These are phyloP conservation scores for Colletotrichum costaricense DNA, from an alignment of 2,329 filamentous ascomycete genomes.

Conservation along the genomic window DNA sequence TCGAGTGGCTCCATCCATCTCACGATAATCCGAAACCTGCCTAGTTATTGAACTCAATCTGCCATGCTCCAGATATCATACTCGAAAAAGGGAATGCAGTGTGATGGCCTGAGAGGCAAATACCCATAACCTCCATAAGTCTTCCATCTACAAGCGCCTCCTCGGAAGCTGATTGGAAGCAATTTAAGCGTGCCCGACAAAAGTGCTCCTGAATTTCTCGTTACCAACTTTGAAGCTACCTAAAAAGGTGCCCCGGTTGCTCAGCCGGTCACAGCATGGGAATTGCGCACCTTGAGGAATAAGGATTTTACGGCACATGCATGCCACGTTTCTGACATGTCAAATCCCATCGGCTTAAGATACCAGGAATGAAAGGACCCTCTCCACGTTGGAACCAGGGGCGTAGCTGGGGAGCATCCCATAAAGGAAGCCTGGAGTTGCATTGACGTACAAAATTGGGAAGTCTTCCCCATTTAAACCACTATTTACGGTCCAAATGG, in stretches of 20 bases:
- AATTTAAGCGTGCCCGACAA: too few relatives aligned
- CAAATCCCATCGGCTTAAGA: neutral
- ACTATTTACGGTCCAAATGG: neutral
- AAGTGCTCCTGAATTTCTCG: neutral
- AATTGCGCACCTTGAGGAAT: neutral
- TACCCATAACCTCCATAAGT: too few relatives aligned
- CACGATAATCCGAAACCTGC: too few relatives aligned
- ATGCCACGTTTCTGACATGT: slow-evolving; percentile 4
- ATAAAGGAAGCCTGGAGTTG: neutral
- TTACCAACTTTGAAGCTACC: neutral
- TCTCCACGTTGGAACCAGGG: slow-evolving; percentile 2
- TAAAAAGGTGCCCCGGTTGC: neutral
- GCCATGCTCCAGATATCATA: too few relatives aligned
- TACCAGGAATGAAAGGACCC: neutral
- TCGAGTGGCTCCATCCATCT: too few relatives aligned
- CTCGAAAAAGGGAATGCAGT: too few relatives aligned
- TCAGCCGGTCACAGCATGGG: neutral
- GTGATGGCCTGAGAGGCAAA: too few relatives aligned
- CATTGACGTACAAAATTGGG: slow-evolving; percentile 14
- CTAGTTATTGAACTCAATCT: too few relatives aligned
- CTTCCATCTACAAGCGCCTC: too few relatives aligned
- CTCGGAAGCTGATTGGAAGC: too few relatives aligned
- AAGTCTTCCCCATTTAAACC: slow-evolving; percentile 6
- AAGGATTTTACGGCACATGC: neutral
- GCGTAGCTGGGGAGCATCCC: neutral